A percentile compares a stretch with the other conserved stretches of the same genome.
phyloP scores from a whole-genome alignment of 2,329 filamentous ascomycete species.

The Calonectria pseudoturangicola region DNA sequence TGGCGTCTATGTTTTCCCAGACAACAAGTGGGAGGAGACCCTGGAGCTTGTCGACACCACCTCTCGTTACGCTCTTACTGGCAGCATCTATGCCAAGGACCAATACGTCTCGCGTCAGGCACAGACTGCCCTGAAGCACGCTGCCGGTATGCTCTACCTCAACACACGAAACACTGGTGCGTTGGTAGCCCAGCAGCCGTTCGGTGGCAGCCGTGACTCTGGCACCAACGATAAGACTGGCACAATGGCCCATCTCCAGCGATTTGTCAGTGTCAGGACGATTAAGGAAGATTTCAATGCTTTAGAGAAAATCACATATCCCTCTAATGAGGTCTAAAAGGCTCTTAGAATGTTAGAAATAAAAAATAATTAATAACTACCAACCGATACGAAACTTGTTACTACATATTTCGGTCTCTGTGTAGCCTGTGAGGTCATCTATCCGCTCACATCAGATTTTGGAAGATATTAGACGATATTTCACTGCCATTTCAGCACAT shows the following conservation, averaged over 20 bases:
- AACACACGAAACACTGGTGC: slow-evolving; percentile 80
- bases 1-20: slow-evolving; percentile 68
- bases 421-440: too few relatives aligned
- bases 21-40: slow-evolving; percentile 54
- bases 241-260: slow-evolving; percentile 72
- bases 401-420: too few relatives aligned
- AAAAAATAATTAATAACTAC: background rate
- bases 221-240: slow-evolving; percentile 83
- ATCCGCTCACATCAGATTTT: too few relatives aligned
- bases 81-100: slow-evolving; percentile 81
- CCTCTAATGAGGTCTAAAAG: slow-evolving; percentile 43
- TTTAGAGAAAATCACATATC: slow-evolving; percentile 45
- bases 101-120: slow-evolving; percentile 76
- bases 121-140: slow-evolving; percentile 78
- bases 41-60: slow-evolving; percentile 45
- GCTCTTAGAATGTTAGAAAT: background rate
- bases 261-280: slow-evolving; percentile 77
- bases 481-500: too few relatives aligned
- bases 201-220: slow-evolving; percentile 77
- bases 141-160: slow-evolving; percentile 79
- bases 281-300: slow-evolving; percentile 80
- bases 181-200: slow-evolving; percentile 80
- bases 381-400: too few relatives aligned
- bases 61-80: slow-evolving; percentile 70
- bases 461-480: too few relatives aligned